Conservation (phyloP, 2,329 filamentous ascomycete genomes). For the Dothideomycetes sp. region DNA sequence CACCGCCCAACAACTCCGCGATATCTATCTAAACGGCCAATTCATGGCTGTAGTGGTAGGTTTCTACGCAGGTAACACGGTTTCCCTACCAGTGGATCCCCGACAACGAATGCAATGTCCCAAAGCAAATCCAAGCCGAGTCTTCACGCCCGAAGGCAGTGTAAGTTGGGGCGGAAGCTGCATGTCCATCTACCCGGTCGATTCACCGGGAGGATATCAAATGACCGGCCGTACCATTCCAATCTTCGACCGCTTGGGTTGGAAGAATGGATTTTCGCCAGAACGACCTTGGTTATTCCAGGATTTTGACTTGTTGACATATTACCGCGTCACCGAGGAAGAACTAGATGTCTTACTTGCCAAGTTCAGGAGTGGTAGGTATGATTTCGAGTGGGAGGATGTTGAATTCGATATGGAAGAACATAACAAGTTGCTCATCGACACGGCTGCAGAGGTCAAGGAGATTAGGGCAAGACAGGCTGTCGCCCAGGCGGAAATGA, state of each 20-base stretch:
- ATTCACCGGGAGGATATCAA: slow-evolving; percentile 49
- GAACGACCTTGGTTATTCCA: slow-evolving; percentile 46
- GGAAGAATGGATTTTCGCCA: slow-evolving; percentile 40
- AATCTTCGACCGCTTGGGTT: slow-evolving; percentile 45
- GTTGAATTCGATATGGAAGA: slow-evolving; percentile 47
- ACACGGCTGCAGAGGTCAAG: slow-evolving; percentile 40
- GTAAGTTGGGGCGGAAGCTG: slow-evolving; percentile 48
- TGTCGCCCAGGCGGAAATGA: slow-evolving; percentile 40
- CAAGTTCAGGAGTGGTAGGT: slow-evolving; percentile 42
- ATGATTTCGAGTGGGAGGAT: slow-evolving; percentile 43
- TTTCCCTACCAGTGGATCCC: slow-evolving; percentile 45
- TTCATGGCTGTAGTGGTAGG: slow-evolving; percentile 47
- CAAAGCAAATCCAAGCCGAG: slow-evolving; percentile 48
- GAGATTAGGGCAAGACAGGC: slow-evolving; percentile 38
- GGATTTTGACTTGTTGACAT: slow-evolving; percentile 49
- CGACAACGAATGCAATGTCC: slow-evolving; percentile 43
- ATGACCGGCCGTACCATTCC: slow-evolving; percentile 44
- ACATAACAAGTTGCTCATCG: slow-evolving; percentile 42
- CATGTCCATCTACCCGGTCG: slow-evolving; percentile 47
- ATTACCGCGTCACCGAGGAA: slow-evolving; percentile 43
- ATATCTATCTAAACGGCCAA: slow-evolving; percentile 42
- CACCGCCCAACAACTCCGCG: slow-evolving; percentile 38
- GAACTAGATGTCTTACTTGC: slow-evolving; percentile 43
- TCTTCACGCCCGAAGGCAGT: slow-evolving; percentile 49
- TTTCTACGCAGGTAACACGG: slow-evolving; percentile 44